Conservation (phyloP, 2,329 filamentous ascomycete species). For the Calonectria fujianensis region DNA sequence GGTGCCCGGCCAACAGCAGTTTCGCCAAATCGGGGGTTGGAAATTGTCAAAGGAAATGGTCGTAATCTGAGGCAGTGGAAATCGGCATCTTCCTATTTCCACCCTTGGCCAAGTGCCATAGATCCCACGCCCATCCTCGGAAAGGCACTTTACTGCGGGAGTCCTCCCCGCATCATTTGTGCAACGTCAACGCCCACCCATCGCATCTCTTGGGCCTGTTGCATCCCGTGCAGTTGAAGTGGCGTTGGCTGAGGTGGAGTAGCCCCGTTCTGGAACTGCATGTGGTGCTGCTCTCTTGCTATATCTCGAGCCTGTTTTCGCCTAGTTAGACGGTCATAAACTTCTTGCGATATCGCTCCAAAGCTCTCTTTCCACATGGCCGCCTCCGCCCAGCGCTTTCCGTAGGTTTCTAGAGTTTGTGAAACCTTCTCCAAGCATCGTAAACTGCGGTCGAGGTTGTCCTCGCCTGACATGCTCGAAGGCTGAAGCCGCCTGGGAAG, state of each 20-base stretch:
- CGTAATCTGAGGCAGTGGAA: background rate
- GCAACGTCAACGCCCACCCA: constrained; percentile 68
- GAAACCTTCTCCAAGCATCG: constrained; percentile 72
- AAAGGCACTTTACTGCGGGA: constrained; percentile 29
- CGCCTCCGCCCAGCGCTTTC: constrained; percentile 76
- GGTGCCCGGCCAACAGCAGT: background rate
- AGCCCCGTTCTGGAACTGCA: constrained; percentile 58
- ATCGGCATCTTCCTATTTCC: constrained; percentile 16
- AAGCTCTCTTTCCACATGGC: constrained; percentile 72
- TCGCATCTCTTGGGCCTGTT: constrained; percentile 59
- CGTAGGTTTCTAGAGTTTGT: constrained; percentile 73
- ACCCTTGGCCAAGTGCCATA: constrained; percentile 12
- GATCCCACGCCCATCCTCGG: background rate
- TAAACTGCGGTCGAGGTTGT: constrained; percentile 74
- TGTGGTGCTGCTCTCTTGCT: constrained; percentile 59
- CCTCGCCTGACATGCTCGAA: constrained; percentile 61
- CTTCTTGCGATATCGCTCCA: constrained; percentile 68
- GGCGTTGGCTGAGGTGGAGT: constrained; percentile 48
- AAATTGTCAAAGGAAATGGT: background rate
- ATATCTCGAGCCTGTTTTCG: constrained; percentile 60
- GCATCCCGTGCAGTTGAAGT: constrained; percentile 50
- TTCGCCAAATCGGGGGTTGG: background rate
- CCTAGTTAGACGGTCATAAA: constrained; percentile 65
- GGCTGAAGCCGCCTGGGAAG: constrained; percentile 67
- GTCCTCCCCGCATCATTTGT: constrained; percentile 63